Evolutionary conservation across 1,139 yeast species (phyloP), one percentile per base, ranked within the genome.

Genomic region (Casaregolazyma suthepensis): DNA sequence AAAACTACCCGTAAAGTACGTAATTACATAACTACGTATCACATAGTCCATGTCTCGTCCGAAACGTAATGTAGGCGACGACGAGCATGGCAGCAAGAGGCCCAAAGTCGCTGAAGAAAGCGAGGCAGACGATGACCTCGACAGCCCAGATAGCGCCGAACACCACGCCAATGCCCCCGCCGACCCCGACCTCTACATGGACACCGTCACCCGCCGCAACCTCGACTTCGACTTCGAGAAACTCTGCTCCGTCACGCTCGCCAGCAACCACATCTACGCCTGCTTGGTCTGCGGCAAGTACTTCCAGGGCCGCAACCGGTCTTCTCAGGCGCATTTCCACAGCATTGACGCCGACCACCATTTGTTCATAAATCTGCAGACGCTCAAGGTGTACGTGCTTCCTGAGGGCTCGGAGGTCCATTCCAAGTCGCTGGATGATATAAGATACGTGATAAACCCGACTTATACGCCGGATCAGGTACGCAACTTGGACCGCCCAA

Each of bases 281-380:
- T 87, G 96, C 63, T 69, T 87, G 38, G 77, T 76, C 0, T 87
- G 96, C 68, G 94, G 94, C 44, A 82, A 79, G 62, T 87, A 81
- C 69, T 77, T 81, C 53, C 86, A 82, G 61, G 96, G 96, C 0
- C 73, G 90, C 23, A 78, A 82, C 0, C 70, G 68, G 53, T 67
- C 77, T 13, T 80, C 93, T 0, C 84, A 84, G 19, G 91, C 93
- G 0, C 85, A 82, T 62, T 66, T 73, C 45, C 96, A 87, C 65
- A 75, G 90, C 2, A 74, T 87, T 26, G 77, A 81, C 54, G 75
- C 71, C 2, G 75, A 77, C 58, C 93, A 86, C 63, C 87, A 81
- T 63, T 78, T 85, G 1, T 87, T 73, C 61, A 72, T 87, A 53
- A 82, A 80, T 60, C 71, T 86, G 48, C 66, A 69, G 15, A 77